Evolutionary conservation across 1,139 yeast genomes (phyloP).

Genomic region (Keqinozyma sinolaborantium): DNA sequence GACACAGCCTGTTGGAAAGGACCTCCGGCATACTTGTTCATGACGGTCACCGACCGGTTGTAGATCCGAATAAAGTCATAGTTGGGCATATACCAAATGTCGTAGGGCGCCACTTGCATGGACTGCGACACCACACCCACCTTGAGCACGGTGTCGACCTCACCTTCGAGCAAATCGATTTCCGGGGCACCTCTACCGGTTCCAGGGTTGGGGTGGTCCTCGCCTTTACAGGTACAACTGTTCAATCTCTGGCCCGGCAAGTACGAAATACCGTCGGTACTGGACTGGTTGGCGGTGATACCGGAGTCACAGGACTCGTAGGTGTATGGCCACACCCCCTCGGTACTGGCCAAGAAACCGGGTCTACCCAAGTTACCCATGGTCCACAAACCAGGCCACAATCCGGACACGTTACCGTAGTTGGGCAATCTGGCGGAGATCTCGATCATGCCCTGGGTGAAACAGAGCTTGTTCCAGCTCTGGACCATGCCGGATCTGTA

Average conservation of each 20-base stretch:
- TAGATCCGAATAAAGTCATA: conserved; percentile 65
- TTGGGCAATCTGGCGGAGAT: conserved; percentile 71
- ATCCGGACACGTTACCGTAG: conserved; percentile 63
- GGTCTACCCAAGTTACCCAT: conserved; percentile 85
- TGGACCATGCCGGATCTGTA: conserved; percentile 86
- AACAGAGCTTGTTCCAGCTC: conserved; percentile 80
- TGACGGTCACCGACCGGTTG: conserved; percentile 57
- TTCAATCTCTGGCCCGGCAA: conserved; percentile 74
- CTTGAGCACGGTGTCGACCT: conserved; percentile 44
- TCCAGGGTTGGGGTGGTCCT: conserved; percentile 78
- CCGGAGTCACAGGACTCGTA: conserved; percentile 83
- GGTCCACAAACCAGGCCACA: conserved; percentile 93
- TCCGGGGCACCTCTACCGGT: conserved; percentile 88
- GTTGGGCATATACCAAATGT: conserved; percentile 83
- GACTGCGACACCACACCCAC: conserved; percentile 79
- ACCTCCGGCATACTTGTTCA: conserved; percentile 81
- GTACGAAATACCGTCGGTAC: conserved; percentile 75
- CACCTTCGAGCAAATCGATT: conserved; percentile 81
- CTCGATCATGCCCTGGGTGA: conserved; percentile 71
- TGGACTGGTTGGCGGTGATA: conserved; percentile 83
- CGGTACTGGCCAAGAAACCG: conserved; percentile 74
- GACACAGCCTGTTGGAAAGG: conserved; percentile 84
- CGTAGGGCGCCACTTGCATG: conserved; percentile 79
- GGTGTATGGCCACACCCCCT: conserved; percentile 90
- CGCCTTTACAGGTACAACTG: conserved; percentile 69